These are phyloP conservation scores for Epithemia pelagica DNA, from an alignment of 108 stramenopile genomes.

Conservation along the genomic window DNA sequence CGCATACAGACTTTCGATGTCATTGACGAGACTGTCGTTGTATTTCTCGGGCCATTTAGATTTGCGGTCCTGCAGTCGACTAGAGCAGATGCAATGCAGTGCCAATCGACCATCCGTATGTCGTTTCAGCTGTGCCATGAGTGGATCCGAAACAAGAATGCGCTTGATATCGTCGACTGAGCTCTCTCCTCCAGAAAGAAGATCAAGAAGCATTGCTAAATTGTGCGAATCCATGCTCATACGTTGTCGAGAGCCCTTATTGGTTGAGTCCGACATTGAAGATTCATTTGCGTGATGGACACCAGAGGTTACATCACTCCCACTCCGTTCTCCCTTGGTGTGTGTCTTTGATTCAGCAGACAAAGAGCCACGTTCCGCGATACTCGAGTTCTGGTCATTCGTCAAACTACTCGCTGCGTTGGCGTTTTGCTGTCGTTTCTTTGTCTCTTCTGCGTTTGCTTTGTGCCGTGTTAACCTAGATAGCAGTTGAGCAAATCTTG, in stretches of 20 bases:
- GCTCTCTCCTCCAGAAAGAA: background rate
- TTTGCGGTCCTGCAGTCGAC: slow-evolving; percentile 27
- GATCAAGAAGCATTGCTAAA: background rate
- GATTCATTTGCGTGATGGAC: too few species aligned
- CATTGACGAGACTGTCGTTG: slow-evolving; percentile 18
- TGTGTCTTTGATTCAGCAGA: too few species aligned
- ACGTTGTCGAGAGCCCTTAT: too few species aligned
- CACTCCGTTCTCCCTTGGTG: too few species aligned
- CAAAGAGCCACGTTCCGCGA: too few species aligned
- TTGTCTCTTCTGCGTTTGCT: background rate
- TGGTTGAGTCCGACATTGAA: too few species aligned
- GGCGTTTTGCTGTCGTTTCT: background rate
- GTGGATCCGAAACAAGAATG: background rate
- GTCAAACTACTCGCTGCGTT: background rate
- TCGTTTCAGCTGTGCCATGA: slow-evolving; percentile 4
- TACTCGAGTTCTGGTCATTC: background rate
- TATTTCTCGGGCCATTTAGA: background rate
- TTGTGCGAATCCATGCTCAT: background rate
- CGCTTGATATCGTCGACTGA: slow-evolving; percentile 1
- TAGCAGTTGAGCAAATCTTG: background rate
- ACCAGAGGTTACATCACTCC: too few species aligned
- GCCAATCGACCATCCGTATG: slow-evolving; percentile 12
- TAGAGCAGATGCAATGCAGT: slow-evolving; percentile 28
- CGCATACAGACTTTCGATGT: slow-evolving; percentile 12
- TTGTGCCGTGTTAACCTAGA: background rate